These are phyloP conservation scores for Kingdonia uniflora DNA, from an alignment of 164 flowering plant species.

Conservation along the genomic window DNA sequence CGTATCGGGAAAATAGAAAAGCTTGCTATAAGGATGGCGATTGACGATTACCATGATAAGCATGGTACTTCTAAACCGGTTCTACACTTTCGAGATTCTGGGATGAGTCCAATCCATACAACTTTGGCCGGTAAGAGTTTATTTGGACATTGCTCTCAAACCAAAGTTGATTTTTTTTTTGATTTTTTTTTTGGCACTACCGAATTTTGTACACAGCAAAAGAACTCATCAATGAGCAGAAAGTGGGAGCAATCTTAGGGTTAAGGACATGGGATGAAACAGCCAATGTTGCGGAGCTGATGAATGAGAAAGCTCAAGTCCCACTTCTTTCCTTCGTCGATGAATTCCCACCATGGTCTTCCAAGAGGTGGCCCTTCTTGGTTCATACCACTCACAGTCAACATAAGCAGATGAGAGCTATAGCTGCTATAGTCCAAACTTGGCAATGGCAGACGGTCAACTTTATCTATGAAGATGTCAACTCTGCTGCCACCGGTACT, in stretches of 20 bases:
- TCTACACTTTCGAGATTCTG: no score
- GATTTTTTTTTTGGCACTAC: no score
- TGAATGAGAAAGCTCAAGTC: conserved; percentile 3
- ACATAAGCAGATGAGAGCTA: conserved; percentile 14
- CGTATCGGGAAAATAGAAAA: no score
- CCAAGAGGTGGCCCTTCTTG: conserved; percentile 18
- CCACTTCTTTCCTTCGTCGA: conserved; percentile 22
- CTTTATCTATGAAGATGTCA: conserved; percentile 25
- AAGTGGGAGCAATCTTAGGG: conserved; percentile 21
- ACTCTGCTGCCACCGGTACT: conserved; percentile 5
- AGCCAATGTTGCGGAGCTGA: conserved; percentile 19
- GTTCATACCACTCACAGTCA: conserved; percentile 15
- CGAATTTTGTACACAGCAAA: conserved; percentile 16
- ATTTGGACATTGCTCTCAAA: no score
- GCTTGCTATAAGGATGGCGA: no score
- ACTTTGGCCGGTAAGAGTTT: no score
- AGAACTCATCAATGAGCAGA: conserved; percentile 13
- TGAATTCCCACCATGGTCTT: conserved; percentile 19
- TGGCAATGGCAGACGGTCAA: conserved; percentile 22
- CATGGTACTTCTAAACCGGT: no score
- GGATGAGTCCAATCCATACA: no score
- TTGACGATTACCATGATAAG: no score
- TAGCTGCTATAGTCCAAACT: conserved; percentile 19
- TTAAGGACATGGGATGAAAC: conserved; percentile 20
- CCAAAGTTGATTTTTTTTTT: no score